Base-by-base conservation (phyloP, 139 green algal species). In the Mesotaenium endlicherianum region DNA sequence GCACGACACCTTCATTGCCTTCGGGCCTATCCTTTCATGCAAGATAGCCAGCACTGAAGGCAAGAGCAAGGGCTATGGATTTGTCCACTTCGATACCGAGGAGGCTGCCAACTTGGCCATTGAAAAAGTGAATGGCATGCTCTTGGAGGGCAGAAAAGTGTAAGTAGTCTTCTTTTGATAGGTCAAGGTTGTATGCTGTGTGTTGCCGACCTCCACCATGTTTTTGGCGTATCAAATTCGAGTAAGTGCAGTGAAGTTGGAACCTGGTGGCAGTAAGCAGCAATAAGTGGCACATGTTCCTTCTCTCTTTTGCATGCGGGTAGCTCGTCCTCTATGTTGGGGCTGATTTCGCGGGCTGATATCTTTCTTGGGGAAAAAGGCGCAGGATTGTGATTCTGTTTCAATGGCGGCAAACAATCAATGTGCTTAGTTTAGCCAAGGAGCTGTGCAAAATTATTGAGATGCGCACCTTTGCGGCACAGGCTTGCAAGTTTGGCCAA, bases 71-170 rank as follows among this genome's bases (percentile, higher is more conserved):
- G 90, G 90, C 20, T 92, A 91, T 60, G 90, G 89, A 34, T 93
- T 92, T 78, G 89, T 93, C 5, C 90, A 93, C 68, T 93, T 91
- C 44, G 89, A 92, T 30, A 89, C 38, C 6, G 72, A 90, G 55
- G 89, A 92, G 81, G 82, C 84, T 11, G 90, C 90, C 1, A 40
- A 91, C 43, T 39, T 87, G 45, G 90, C 90, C 6, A 92, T 93
- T 43, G 89, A 92, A 40, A 93, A 91, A 55, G 90, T 93, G 31
- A 92, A 93, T 53, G 90, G 90, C 55, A 93, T 90, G 89, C 83
- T 91, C 6, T 71, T 93, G 47, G 75, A 87, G 38, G 89, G 75
- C 40, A 90, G 88, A 71, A 69, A 89, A 85, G 90, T 93, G 70
- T 84, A 14, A 71, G 80, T 82, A 20, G n/a, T n/a, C n/a, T n/a